A percentile compares a stretch with the other conserved stretches of the same genome.
Evolutionary conservation across 192 early-diverging fungal genomes (phyloP).

Genomic region (Chytriomyces hyalinus): DNA sequence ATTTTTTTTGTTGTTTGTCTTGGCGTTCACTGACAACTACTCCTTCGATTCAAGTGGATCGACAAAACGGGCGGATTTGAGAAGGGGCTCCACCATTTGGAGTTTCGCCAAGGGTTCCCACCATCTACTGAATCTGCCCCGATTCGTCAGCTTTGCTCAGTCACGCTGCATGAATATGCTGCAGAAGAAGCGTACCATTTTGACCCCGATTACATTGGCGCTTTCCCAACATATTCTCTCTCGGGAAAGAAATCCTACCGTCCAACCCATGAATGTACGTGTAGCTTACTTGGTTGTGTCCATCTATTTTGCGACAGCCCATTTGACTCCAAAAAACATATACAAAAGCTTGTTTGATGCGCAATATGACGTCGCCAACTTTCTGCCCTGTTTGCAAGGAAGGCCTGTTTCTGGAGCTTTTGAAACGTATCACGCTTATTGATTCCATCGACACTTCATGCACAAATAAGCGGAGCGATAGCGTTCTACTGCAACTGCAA

Average conservation of each 20-base stretch:
- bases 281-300: background rate
- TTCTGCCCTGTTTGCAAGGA: slow-evolving; percentile 65
- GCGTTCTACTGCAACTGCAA: too few species aligned
- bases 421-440: slow-evolving; percentile 55
- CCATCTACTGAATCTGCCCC: slow-evolving; percentile 40
- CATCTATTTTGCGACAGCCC: background rate
- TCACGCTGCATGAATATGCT: slow-evolving; percentile 61
- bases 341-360: slow-evolving; percentile 62
- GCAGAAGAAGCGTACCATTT: slow-evolving; percentile 41
- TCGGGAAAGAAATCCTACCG: slow-evolving; percentile 55
- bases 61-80: slow-evolving; percentile 44
- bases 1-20: background rate
- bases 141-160: slow-evolving; percentile 66
- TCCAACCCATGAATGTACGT: slow-evolving; percentile 53
- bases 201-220: slow-evolving; percentile 48
- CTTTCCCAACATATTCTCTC: slow-evolving; percentile 57
- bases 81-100: slow-evolving; percentile 51
- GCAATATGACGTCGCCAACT: slow-evolving; percentile 57
- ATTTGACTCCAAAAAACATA: background rate
- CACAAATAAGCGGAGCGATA: background rate
- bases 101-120: slow-evolving; percentile 53
- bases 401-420: slow-evolving; percentile 60
- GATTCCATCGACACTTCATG: slow-evolving; percentile 47
- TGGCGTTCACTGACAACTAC: too few species aligned
- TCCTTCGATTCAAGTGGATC: slow-evolving; percentile 42